Percentiles rank a stretch among this genome's conserved stretches.
Evolutionary conservation across 306 rosid species (phyloP).

Genomic region (Glycine soja): DNA sequence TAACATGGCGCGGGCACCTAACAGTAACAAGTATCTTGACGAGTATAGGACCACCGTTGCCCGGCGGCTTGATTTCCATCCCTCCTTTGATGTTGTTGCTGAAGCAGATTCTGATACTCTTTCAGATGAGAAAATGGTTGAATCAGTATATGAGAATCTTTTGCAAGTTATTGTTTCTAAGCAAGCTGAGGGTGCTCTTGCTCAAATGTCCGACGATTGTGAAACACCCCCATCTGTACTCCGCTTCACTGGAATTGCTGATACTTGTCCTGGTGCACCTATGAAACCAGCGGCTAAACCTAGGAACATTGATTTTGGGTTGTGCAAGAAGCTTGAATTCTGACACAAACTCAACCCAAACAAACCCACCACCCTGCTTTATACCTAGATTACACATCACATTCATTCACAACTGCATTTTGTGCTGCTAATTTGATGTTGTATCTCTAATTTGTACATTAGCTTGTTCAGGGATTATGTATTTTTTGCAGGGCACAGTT

Average conservation of each 20-base stretch:
- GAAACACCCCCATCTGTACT: constrained; percentile 55
- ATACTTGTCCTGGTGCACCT: constrained; percentile 75
- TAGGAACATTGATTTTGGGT: constrained; percentile 53
- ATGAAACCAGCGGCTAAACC: constrained; percentile 35
- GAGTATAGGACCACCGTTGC: constrained; percentile 51
- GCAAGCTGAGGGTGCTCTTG: constrained; percentile 54
- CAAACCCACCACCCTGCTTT: no score
- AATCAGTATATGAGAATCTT: constrained; percentile 64
- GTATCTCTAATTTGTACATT: constrained; percentile 29
- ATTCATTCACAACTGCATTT: constrained; percentile 26
- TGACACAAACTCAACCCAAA: constrained; percentile 31
- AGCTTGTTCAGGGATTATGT: constrained; percentile 25
- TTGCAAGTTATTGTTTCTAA: constrained; percentile 66
- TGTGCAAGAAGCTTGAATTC: constrained; percentile 85
- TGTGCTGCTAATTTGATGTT: constrained; percentile 36
- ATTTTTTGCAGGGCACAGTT: constrained; percentile 29
- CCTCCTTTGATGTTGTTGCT: not conserved
- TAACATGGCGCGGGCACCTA: constrained; percentile 59
- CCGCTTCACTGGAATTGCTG: constrained; percentile 51
- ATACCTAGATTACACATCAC: constrained; percentile 8
- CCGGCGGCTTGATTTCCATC: constrained; percentile 66
- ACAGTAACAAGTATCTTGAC: constrained; percentile 52
- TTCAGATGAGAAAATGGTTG: constrained; percentile 71
- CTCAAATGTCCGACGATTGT: constrained; percentile 46
- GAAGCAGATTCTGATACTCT: constrained; percentile 31